Base-by-base conservation (phyloP, 2,329 filamentous ascomycete genomes). In the Leptographium wingfieldii region DNA sequence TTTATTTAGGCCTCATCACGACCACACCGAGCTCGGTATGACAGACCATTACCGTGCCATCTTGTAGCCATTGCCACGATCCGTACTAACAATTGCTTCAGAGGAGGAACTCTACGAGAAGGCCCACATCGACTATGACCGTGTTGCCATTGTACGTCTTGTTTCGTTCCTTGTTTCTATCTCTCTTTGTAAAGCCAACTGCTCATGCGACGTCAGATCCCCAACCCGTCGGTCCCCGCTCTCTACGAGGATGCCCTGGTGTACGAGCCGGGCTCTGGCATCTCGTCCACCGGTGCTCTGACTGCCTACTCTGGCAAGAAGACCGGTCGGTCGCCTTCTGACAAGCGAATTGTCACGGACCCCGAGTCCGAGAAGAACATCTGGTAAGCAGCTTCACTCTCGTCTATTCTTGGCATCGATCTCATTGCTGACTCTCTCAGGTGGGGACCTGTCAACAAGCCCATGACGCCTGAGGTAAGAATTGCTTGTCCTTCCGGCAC, bases 401-500 rank as follows among this genome's bases (percentile, higher is more conserved):
- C 9, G 35, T 14, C 2, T 3, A 38, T 38, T 38, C 10, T 11
- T 10, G 12, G 38, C 12, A 16, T 3, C 12, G 43, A 46, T 7
- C 19, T 16, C 19, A n/a, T n/a, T 46, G 19, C 43, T 46, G 43
- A 46, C 43, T n/a, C 7, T 46, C 19, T 19, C 43, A 46, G 43
- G 43, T 97, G 94, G 94, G 94, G 94, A 70, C 92, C 94, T 60
- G 94, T 99, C 68, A 99, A 99, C 83, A 97, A 97, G 84, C 89
- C 92, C 72, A 99, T 99, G 94, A 86, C 84, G 67, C 84, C 91
- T 69, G 92, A 97, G 75, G 94, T 97, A 87, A 85, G 89, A 46
- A n/a, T 25, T 14, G 16, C 16, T 22, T 46, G 16, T 46, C 43
- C 19, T 40, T 3, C 6, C 7, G 40, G 6, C 12, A 43, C 38